Percentiles rank a stretch among this genome's conserved stretches.
These are phyloP conservation scores for Cryphonectria radicalis DNA, from an alignment of 2,329 filamentous ascomycete species.

Conservation along the genomic window DNA sequence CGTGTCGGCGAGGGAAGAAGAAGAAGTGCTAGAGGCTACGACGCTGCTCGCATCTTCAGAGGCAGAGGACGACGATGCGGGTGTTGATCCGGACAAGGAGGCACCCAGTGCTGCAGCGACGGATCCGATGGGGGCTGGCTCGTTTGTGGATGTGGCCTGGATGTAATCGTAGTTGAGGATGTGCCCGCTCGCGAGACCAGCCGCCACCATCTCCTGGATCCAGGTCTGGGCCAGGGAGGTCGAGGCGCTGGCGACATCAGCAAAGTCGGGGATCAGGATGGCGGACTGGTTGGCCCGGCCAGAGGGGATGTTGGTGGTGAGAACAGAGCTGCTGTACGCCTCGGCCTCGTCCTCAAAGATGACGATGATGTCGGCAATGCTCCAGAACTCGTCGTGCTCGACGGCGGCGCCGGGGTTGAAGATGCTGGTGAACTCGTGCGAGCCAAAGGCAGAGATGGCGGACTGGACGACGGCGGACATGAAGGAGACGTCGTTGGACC, in stretches of 20 bases:
- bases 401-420: conserved; percentile 23
- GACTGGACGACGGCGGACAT: conserved; percentile 17
- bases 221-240: conserved; percentile 6
- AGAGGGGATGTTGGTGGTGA: conserved; percentile 14
- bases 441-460: conserved; percentile 12
- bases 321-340: conserved; percentile 7
- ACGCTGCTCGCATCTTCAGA: background rate
- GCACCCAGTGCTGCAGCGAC: conserved; percentile 7
- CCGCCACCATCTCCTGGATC: conserved; percentile 13
- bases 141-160: conserved; percentile 10
- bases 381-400: conserved; percentile 16
- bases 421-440: conserved; percentile 17
- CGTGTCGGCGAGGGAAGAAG: background rate
- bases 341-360: conserved; percentile 21
- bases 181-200: conserved; percentile 15
- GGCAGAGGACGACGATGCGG: background rate
- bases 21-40: background rate
- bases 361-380: conserved; percentile 15
- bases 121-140: conserved; percentile 9
- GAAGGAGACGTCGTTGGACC: conserved; percentile 14
- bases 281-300: conserved; percentile 18
- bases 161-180: conserved; percentile 19
- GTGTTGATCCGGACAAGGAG: background rate
- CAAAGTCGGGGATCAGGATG: conserved; percentile 18
- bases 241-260: background rate